Evolutionary conservation across 2,329 filamentous ascomycete species (phyloP).

Genomic region (Drechmeria coniospora): DNA sequence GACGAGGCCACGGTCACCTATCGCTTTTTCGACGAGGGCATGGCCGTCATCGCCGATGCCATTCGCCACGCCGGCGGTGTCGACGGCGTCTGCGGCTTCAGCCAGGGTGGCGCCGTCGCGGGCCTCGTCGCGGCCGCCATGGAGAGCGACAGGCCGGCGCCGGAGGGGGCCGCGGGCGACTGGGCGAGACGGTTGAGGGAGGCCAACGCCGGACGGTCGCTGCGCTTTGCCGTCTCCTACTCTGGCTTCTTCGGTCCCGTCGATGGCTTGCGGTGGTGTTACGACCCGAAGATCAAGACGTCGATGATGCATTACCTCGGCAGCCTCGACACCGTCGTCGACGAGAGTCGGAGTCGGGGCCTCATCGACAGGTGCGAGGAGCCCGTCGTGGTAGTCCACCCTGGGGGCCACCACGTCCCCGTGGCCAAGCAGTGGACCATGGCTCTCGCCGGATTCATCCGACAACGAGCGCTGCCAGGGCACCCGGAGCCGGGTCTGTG

Average conservation of each 20-base stretch:
- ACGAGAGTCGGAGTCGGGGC: constrained; percentile 53
- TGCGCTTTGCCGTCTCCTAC: constrained; percentile 61
- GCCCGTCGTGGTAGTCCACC: constrained; percentile 48
- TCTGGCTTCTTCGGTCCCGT: constrained; percentile 59
- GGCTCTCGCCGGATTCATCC: constrained; percentile 59
- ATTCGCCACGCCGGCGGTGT: constrained; percentile 51
- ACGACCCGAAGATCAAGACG: constrained; percentile 60
- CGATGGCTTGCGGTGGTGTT: constrained; percentile 44
- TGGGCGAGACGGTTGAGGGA: constrained; percentile 32
- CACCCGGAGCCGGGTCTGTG: constrained; percentile 12
- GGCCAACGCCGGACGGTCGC: constrained; percentile 32
- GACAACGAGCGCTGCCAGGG: constrained; percentile 17
- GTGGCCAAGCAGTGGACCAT: constrained; percentile 67
- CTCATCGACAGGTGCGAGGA: constrained; percentile 50
- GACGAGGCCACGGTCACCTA: constrained; percentile 51
- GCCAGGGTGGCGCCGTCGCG: constrained; percentile 60
- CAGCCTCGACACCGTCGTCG: constrained; percentile 74
- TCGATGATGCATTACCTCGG: constrained; percentile 73
- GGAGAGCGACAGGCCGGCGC: constrained; percentile 28
- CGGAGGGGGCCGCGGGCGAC: constrained; percentile 13
- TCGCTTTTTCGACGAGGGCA: constrained; percentile 51
- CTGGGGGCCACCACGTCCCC: constrained; percentile 82
- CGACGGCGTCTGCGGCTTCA: constrained; percentile 70
- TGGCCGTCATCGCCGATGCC: constrained; percentile 44
- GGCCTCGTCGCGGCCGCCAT: constrained; percentile 58